phyloP scores from a whole-genome alignment of 352 stramenopile genomes.

The Globisporangium cederbergense region DNA sequence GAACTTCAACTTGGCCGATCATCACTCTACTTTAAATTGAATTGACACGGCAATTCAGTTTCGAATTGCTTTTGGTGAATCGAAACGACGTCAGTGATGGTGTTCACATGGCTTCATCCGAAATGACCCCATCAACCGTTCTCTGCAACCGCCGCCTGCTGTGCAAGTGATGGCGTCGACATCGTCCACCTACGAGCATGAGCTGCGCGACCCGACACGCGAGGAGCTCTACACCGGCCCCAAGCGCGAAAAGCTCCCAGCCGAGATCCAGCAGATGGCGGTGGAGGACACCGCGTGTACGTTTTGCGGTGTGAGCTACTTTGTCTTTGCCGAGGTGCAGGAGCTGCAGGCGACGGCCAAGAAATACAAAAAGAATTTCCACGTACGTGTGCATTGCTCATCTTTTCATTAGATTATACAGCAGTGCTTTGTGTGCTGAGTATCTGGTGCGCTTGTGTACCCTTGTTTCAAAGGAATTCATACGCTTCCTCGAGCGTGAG shows the following conservation, averaged over 20 bases:
- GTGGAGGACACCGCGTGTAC: conserved; percentile 76
- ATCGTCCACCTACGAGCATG: not conserved
- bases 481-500: conserved; percentile 66
- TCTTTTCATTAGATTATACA: not conserved
- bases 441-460: not conserved
- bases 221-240: conserved; percentile 69
- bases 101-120: conserved; percentile 1
- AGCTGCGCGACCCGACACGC: conserved; percentile 19
- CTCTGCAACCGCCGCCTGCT: not conserved
- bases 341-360: conserved; percentile 65
- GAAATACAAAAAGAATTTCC: conserved; percentile 69
- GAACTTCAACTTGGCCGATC: not conserved
- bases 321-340: conserved; percentile 83
- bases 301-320: conserved; percentile 85
- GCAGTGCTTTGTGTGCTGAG: not conserved
- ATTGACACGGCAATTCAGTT: not conserved
- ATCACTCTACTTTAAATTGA: not conserved
- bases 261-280: conserved; percentile 64
- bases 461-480: conserved; percentile 36
- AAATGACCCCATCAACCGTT: too few species aligned
- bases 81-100: conserved; percentile 1
- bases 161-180: conserved; percentile 11
- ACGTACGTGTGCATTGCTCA: conserved; percentile 24
- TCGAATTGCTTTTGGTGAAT: not conserved
- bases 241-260: conserved; percentile 42